These are phyloP conservation scores for Basidiobolus meristosporus DNA, from an alignment of 371 early-diverging fungal species.

Conservation along the genomic window DNA sequence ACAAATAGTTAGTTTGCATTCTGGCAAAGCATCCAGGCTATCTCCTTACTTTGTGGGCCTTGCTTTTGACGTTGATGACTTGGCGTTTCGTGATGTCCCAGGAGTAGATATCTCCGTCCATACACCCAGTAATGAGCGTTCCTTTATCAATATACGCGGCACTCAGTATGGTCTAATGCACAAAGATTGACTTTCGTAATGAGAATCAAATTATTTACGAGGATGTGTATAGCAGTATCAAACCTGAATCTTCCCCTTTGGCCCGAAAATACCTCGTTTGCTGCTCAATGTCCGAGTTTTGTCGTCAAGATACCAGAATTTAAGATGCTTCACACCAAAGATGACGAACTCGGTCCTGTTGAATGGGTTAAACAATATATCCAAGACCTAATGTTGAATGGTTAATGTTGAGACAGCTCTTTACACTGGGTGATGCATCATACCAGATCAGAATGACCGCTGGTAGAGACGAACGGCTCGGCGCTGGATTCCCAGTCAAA, in stretches of 20 bases:
- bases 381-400: neutral
- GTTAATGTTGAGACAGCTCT: too few relatives aligned
- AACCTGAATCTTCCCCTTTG: neutral
- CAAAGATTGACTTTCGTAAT: too few relatives aligned
- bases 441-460: neutral
- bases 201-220: too few relatives aligned
- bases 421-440: too few relatives aligned
- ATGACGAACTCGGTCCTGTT: neutral
- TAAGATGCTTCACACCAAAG: neutral
- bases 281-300: neutral
- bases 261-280: neutral
- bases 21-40: too few relatives aligned
- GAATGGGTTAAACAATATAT: neutral
- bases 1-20: too few relatives aligned
- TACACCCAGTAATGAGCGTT: neutral
- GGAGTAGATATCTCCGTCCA: neutral
- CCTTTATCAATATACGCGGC: neutral
- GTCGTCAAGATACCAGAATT: neutral
- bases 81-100: neutral
- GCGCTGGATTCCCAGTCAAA: neutral
- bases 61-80: neutral
- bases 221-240: too few relatives aligned
- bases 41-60: neutral
- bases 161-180: neutral
- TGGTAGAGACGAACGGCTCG: neutral